Evolutionary conservation across 441 rosid genomes (phyloP).

Genomic region (Biscutella laevigata): DNA sequence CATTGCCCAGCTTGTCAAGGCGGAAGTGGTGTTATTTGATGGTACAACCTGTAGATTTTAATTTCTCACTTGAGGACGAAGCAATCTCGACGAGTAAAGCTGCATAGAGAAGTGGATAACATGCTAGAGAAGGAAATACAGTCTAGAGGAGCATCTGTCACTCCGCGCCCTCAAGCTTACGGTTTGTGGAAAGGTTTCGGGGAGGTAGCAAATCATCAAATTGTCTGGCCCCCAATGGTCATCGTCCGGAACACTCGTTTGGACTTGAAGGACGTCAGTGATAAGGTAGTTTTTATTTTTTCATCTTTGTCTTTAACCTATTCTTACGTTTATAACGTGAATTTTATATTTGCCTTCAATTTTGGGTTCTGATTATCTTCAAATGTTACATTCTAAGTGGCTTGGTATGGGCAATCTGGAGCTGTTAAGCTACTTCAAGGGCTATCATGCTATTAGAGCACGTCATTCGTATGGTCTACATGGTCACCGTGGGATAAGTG

Average conservation of each 20-base stretch:
- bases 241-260: slow-evolving; percentile 50
- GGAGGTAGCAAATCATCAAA: slow-evolving; percentile 42
- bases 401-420: slow-evolving; percentile 68
- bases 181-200: slow-evolving; percentile 59
- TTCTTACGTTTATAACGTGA: background rate
- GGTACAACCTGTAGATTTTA: slow-evolving; percentile 63
- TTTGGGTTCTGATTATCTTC: background rate
- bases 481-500: slow-evolving; percentile 69
- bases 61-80: slow-evolving; percentile 57
- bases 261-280: slow-evolving; percentile 47
- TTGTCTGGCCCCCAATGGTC: slow-evolving; percentile 75
- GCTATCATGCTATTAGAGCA: slow-evolving; percentile 43
- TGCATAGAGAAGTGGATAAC: slow-evolving; percentile 54
- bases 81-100: slow-evolving; percentile 45
- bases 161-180: slow-evolving; percentile 40
- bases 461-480: slow-evolving; percentile 69
- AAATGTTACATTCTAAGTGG: slow-evolving; percentile 36
- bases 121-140: slow-evolving; percentile 44
- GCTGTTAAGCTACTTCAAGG: slow-evolving; percentile 41
- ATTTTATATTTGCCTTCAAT: background rate
- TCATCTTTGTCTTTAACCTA: background rate
- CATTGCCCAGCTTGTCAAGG: slow-evolving; percentile 66
- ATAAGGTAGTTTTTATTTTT: slow-evolving; percentile 52
- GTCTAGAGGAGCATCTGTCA: slow-evolving; percentile 41
- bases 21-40: slow-evolving; percentile 60